Base-by-base conservation (phyloP, 2,329 filamentous ascomycete species). In the Aspergillus awamori region DNA sequence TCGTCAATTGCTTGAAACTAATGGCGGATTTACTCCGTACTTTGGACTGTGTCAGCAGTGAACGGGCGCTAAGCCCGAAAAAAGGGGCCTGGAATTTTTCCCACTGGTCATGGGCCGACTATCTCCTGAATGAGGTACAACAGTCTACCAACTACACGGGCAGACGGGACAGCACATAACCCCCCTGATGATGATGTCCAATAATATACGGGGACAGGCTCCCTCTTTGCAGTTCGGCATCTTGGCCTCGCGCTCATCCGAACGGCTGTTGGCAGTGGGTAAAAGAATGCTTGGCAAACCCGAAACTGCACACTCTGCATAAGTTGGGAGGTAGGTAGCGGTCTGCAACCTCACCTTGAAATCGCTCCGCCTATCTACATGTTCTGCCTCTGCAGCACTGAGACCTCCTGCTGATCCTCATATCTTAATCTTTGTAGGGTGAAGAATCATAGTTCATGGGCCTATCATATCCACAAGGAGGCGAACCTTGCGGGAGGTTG, bases 231-330 rank as follows among this genome's bases (percentile, higher is more conserved):
- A 43, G 39, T 10, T 43, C 39, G 39, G 39, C 39, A 43, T 43
- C 33, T 36, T 36, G 33, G 33, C 33, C 33, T 36, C 33, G 33
- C 11, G 33, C 11, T 36, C 33, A 26, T 24, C 11, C 22, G 13
- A 47, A 26, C 8, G 20, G 17, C 22, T 49, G 20, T 26, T 30
- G 45, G 10, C 45, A 49, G 24, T 49, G 45, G 47, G 26, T 15
- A 15, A n/a, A 51, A 33, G 28, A 51, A 51, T 51, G 47, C 47
- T 51, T 51, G 47, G 47, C 47, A 17, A 51, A n/a, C 11, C 47
- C 30, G 47, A 33, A 30, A 51, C 47, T 28, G 26, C 47, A 51
- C 15, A 11, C 28, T 28, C 47, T 51, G 24, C 26, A 51, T 51
- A 36, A 13, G 33, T 15, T 36, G 33, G 26, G 4, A 5, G 26